phyloP scores from a whole-genome alignment of 2,329 filamentous ascomycete genomes.

The Dothideomycetes sp. region DNA sequence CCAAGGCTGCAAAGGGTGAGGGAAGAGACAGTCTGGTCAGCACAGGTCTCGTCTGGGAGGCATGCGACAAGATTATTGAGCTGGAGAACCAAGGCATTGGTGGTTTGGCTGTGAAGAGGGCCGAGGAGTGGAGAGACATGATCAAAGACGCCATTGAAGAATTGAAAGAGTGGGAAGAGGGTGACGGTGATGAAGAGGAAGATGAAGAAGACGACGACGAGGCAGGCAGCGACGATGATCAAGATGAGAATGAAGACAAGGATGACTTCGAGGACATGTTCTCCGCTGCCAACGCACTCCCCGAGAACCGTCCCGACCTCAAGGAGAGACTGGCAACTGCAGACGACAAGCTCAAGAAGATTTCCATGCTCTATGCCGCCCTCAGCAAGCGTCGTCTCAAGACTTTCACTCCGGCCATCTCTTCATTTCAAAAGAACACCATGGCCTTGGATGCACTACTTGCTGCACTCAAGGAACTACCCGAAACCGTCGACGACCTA shows the following conservation, averaged over 20 bases:
- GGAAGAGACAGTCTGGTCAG: constrained; percentile 42
- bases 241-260: constrained; percentile 28
- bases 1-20: constrained; percentile 30
- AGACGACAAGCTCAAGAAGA: constrained; percentile 54
- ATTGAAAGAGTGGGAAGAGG: constrained; percentile 69
- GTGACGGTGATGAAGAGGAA: constrained; percentile 32
- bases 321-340: constrained; percentile 54
- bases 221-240: constrained; percentile 28
- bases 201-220: constrained; percentile 24
- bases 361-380: constrained; percentile 58
- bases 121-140: constrained; percentile 61
- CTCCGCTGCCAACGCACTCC: constrained; percentile 49
- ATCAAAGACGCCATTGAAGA: constrained; percentile 77
- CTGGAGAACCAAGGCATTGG: constrained; percentile 57
- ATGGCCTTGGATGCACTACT: constrained; percentile 44
- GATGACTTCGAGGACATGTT: constrained; percentile 59
- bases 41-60: constrained; percentile 73
- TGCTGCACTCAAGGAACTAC: constrained; percentile 45
- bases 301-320: constrained; percentile 53
- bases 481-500: constrained; percentile 59
- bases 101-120: constrained; percentile 59
- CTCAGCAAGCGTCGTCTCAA: constrained; percentile 59
- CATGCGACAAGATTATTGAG: constrained; percentile 61
- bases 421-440: constrained; percentile 19
- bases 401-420: constrained; percentile 33